Evolutionary conservation across 768 basidiomycete species (phyloP), one percentile per base, ranked within the genome.

Genomic region (Gloeophyllum trabeum): DNA sequence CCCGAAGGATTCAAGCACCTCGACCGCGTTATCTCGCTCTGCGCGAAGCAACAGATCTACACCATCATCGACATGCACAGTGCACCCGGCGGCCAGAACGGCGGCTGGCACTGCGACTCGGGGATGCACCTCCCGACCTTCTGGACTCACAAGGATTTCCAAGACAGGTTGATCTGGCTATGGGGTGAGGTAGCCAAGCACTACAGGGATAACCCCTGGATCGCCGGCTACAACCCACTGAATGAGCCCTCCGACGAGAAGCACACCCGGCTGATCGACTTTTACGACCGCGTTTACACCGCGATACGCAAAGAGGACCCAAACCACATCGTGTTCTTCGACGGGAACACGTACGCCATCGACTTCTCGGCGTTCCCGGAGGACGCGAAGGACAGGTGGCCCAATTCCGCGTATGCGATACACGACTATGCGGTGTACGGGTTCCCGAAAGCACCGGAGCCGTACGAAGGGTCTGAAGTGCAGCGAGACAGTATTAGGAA

Each of bases 181-280:
- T 67, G 66, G 66, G 61, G 61, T 39, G 50, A 62, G 24, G 46
- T 68, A n/a, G 66, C 68, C 2, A 49, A 48, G 46, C 62, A 59
- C 23, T 69, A 68, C 57, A 63, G 61, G 46, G 58, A 57, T 26
- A 67, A 71, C 41, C 56, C 63, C 6, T 66, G 66, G 68, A 55
- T 70, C 4, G 69, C 69, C 2, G 66, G 69, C 10, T 71, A 66
- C 52, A 71, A 70, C 49, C 63, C 59, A 16, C 51, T 71, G 32
- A 70, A 70, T 56, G 67, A 71, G 51, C 69, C 68, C 10, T 56
- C 63, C 2, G 69, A 70, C 42, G 49, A 57, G 13, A 45, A 64
- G 35, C 61, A 62, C 40, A 47, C 46, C 14, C 54, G 65, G 6
- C 50, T 69, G 19, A 45, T 64, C 20, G 50, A 35, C 0, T 68